Conservation (phyloP, 345 rosid genomes). For the Lagerstroemia speciosa region DNA sequence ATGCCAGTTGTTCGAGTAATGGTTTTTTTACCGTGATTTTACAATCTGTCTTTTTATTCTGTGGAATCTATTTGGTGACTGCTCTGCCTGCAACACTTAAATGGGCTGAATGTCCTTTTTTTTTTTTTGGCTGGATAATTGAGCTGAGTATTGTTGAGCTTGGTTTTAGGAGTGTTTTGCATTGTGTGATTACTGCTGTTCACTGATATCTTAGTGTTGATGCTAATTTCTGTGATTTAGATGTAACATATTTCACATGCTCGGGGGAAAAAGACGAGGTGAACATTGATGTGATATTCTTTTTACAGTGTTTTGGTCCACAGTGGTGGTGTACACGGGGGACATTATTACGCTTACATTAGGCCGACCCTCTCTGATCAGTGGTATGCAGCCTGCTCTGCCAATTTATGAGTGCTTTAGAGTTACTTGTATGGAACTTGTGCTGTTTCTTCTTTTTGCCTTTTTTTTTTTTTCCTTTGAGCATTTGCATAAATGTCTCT, state of each 20-base stretch:
- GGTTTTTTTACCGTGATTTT: not conserved
- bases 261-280: not conserved
- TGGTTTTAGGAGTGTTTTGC: not conserved
- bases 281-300: slow-evolving; percentile 1
- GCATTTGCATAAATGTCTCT: not conserved
- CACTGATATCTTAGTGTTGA: not conserved
- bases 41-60: not conserved
- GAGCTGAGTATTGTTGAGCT: not conserved
- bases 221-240: not conserved
- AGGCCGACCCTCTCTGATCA: slow-evolving; percentile 52
- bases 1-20: not conserved
- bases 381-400: slow-evolving; percentile 25
- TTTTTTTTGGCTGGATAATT: not conserved
- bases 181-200: not conserved
- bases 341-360: slow-evolving; percentile 54
- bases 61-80: not conserved
- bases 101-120: not conserved
- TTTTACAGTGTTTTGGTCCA: slow-evolving; percentile 51
- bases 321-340: slow-evolving; percentile 63
- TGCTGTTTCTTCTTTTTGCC: not conserved
- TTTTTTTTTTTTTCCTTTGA: not conserved
- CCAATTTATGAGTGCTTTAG: not conserved
- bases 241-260: not conserved
- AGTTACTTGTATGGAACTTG: not conserved
- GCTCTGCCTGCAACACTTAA: not conserved